These are phyloP conservation scores for Caryopteris hybrid DNA, from an alignment of 305 asterid species.

Conservation along the genomic window DNA sequence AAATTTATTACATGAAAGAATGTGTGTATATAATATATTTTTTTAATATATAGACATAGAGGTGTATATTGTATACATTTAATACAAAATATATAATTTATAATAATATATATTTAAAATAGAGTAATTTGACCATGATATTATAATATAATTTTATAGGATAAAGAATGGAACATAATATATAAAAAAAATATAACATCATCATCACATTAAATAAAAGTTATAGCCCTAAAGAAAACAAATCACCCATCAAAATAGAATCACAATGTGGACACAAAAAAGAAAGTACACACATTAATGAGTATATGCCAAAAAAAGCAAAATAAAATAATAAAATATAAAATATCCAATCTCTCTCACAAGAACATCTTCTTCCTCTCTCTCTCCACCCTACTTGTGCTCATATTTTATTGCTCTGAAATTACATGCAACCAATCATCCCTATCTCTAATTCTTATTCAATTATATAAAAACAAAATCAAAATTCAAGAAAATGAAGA, in stretches of 20 bases:
- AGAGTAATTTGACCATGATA: too few species aligned
- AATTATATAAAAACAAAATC: slow-evolving; percentile 2
- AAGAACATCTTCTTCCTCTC: neutral
- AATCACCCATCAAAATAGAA: neutral
- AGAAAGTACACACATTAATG: slow-evolving; percentile 7
- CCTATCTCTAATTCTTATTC: slow-evolving; percentile 3
- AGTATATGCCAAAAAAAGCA: neutral
- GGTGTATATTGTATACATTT: too few species aligned
- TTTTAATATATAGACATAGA: too few species aligned
- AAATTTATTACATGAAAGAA: too few species aligned
- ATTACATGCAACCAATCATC: slow-evolving; percentile 22
- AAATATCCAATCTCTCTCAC: slow-evolving; percentile 5
- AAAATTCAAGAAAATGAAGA: neutral
- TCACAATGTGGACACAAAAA: slow-evolving; percentile 3
- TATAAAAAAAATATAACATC: too few species aligned
- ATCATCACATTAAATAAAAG: too few species aligned
- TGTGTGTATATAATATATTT: too few species aligned
- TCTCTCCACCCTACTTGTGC: neutral
- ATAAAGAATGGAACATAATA: too few species aligned
- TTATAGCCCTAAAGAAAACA: neutral
- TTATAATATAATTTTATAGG: too few species aligned
- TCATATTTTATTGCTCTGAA: neutral
- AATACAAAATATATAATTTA: too few species aligned
- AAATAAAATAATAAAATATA: neutral
- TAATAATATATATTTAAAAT: too few species aligned